These are phyloP conservation scores for Lactifluus rugatus DNA, from an alignment of 768 basidiomycete species.

Conservation along the genomic window DNA sequence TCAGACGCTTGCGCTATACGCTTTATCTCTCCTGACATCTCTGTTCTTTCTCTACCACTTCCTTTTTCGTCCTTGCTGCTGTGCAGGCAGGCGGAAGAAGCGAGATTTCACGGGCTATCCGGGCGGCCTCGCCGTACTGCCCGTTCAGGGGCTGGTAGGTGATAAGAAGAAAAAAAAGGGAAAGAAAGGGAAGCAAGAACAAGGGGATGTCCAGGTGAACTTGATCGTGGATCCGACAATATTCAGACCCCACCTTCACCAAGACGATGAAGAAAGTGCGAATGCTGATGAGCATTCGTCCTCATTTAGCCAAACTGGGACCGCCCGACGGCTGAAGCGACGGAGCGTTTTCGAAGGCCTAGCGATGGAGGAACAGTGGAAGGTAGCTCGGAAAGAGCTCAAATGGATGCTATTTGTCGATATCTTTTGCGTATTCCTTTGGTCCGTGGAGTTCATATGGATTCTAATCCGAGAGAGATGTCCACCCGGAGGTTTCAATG, in stretches of 20 bases:
- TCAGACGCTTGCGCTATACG: conserved; percentile 48
- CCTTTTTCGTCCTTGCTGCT: conserved; percentile 49
- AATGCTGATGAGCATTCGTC: conserved; percentile 28
- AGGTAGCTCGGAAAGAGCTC: conserved; percentile 40
- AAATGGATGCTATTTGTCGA: conserved; percentile 47
- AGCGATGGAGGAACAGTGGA: conserved; percentile 58
- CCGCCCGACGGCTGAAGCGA: conserved; percentile 33
- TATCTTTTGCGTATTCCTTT: conserved; percentile 37
- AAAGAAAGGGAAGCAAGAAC: conserved; percentile 26
- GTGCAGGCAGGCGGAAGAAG: conserved; percentile 29
- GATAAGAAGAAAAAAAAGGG: conserved; percentile 35
- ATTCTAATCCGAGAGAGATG: conserved; percentile 54
- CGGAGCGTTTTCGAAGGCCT: conserved; percentile 48
- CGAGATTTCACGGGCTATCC: conserved; percentile 21
- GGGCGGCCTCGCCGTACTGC: conserved; percentile 50
- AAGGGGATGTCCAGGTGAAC: conserved; percentile 57
- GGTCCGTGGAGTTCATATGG: conserved; percentile 51
- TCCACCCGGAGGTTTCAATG: conserved; percentile 49
- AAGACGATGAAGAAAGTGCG: conserved; percentile 28
- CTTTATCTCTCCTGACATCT: conserved; percentile 44
- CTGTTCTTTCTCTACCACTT: conserved; percentile 46
- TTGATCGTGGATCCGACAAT: conserved; percentile 60
- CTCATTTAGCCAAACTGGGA: conserved; percentile 25
- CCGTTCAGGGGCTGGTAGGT: conserved; percentile 44
- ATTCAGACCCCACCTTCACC: conserved; percentile 32